Evolutionary conservation across 768 basidiomycete genomes (phyloP).

Genomic region (Sarcomyxa edulis): DNA sequence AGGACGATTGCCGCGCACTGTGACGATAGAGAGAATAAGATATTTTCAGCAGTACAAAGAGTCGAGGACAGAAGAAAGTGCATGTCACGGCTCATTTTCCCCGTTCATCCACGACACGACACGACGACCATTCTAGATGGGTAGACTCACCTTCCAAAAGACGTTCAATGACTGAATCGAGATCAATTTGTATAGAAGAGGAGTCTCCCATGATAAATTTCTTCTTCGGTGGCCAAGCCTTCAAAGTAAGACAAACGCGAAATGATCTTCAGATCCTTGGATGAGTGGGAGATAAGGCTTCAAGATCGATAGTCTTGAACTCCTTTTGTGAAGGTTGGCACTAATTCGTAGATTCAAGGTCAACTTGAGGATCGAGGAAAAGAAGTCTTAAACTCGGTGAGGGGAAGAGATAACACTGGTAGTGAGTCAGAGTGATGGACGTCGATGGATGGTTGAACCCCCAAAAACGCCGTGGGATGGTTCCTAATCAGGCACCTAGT

Average conservation of each 20-base stretch:
- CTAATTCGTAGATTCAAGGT: neutral
- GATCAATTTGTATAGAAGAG: constrained; percentile 91
- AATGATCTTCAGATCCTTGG: too few relatives aligned
- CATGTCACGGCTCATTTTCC: neutral
- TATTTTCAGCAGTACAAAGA: constrained; percentile 18
- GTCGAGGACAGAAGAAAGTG: neutral
- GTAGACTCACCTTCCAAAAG: constrained; percentile 87
- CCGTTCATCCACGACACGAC: too few relatives aligned
- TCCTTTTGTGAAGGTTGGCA: neutral
- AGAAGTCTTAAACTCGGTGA: too few relatives aligned
- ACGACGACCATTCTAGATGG: neutral
- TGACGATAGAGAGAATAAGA: constrained; percentile 15
- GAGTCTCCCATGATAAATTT: constrained; percentile 69
- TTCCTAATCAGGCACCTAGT: too few relatives aligned
- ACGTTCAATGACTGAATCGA: constrained; percentile 98
- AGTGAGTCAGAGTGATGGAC: too few relatives aligned
- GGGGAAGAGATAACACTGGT: too few relatives aligned
- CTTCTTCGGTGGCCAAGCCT: too few relatives aligned
- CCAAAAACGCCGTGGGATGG: too few relatives aligned
- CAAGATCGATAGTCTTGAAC: too few relatives aligned
- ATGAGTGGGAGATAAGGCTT: too few relatives aligned
- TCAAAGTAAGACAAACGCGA: too few relatives aligned
- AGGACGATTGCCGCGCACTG: constrained; percentile 97
- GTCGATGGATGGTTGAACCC: too few relatives aligned
- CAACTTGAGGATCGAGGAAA: neutral